Conservation (phyloP, 2,329 filamentous ascomycete genomes). For the Ophiosphaerella herpotricha region DNA sequence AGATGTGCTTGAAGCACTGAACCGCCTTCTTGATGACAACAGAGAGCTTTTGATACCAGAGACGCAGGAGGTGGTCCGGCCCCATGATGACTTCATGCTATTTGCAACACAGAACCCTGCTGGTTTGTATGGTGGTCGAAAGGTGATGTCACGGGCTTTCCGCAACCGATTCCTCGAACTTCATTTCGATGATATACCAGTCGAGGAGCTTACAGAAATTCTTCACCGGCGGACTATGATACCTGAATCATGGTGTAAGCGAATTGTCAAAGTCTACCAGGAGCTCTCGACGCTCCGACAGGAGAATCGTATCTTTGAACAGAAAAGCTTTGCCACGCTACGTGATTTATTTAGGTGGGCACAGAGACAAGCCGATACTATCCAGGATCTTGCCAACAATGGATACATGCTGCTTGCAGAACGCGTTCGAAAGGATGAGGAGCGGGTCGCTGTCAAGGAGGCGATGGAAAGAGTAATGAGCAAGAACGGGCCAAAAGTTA, state of each 20-base stretch:
- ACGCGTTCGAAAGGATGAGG: constrained; percentile 87
- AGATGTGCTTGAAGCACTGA: constrained; percentile 94
- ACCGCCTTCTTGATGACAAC: constrained; percentile 94
- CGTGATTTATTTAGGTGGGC: constrained; percentile 97
- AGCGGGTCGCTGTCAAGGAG: constrained; percentile 80
- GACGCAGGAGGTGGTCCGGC: constrained; percentile 90
- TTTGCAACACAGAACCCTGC: constrained; percentile 98
- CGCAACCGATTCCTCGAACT: constrained; percentile 95
- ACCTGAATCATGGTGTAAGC: constrained; percentile 85
- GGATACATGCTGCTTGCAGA: constrained; percentile 97
- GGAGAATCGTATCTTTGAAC: constrained; percentile 89
- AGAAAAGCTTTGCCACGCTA: constrained; percentile 95
- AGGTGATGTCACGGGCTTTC: constrained; percentile 90
- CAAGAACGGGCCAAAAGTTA: constrained; percentile 61
- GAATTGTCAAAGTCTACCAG: constrained; percentile 92
- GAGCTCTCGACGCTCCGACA: constrained; percentile 89
- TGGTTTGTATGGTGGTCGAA: constrained; percentile 91
- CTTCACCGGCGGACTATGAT: constrained; percentile 86
- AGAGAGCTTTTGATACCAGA: constrained; percentile 94
- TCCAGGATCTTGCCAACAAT: constrained; percentile 86
- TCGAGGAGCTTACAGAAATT: constrained; percentile 90
- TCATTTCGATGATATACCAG: constrained; percentile 97
- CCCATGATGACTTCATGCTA: constrained; percentile 94
- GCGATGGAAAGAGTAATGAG: constrained; percentile 90
- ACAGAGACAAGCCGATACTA: constrained; percentile 77